Percentiles rank a stretch among this genome's conserved stretches.
Evolutionary conservation across 352 stramenopile genomes (phyloP).

Genomic region (Phytophthora capsici): DNA sequence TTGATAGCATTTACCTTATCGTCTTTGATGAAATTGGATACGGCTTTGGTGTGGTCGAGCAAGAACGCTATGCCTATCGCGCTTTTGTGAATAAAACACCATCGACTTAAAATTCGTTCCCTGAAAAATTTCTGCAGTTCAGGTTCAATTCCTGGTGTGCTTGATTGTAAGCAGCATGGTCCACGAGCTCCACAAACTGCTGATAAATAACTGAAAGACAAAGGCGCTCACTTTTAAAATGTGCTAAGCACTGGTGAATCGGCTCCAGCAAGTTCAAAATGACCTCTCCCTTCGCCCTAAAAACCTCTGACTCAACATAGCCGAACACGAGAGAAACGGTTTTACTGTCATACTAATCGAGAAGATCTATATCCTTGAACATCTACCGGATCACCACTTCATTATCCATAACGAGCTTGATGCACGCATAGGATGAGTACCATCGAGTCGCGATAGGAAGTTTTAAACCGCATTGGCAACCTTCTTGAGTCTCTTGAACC

Average conservation of each 20-base stretch:
- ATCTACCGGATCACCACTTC: constrained; percentile 4
- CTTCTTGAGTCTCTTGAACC: background rate
- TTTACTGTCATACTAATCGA: constrained; percentile 13
- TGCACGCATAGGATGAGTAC: constrained; percentile 1
- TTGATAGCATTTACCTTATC: background rate
- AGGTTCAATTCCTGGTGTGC: background rate
- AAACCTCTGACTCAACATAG: constrained; percentile 5
- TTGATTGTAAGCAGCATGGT: constrained; percentile 11
- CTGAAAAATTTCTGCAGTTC: background rate
- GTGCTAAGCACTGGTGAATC: constrained; percentile 7
- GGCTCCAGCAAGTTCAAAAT: constrained; percentile 9
- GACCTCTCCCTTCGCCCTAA: constrained; percentile 8
- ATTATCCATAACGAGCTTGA: constrained; percentile 9
- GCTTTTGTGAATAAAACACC: constrained; percentile 8
- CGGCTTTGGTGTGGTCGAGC: constrained; percentile 5
- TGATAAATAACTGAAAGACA: constrained; percentile 16
- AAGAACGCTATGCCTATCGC: constrained; percentile 8
- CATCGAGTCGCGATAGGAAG: background rate
- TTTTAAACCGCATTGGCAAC: constrained; percentile 4
- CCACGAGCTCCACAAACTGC: constrained; percentile 6
- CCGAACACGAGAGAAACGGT: background rate
- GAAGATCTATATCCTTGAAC: background rate
- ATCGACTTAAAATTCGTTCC: constrained; percentile 3
- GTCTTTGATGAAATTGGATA: constrained; percentile 1
- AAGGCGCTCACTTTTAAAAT: constrained; percentile 10